Percentiles rank a stretch among this genome's conserved stretches.
Conservation (phyloP, 164 flowering plant species). For the Berberis vulgaris region DNA sequence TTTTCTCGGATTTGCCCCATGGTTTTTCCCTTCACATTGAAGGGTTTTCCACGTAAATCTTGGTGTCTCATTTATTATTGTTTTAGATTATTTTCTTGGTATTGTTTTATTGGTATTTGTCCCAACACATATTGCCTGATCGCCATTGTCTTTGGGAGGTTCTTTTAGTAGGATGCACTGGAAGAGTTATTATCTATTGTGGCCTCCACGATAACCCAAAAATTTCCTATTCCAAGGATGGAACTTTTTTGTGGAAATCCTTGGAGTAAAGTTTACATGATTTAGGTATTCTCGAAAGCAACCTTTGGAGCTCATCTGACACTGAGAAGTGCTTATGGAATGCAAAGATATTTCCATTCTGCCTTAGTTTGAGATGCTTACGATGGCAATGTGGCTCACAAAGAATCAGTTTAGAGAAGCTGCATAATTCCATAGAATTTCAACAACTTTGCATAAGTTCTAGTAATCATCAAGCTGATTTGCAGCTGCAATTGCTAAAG, state of each 20-base stretch:
- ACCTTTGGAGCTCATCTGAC: constrained; percentile 51
- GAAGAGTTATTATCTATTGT: constrained; percentile 70
- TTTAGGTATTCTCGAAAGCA: constrained; percentile 56
- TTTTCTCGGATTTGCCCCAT: too few relatives aligned
- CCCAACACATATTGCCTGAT: constrained; percentile 77
- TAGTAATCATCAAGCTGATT: constrained; percentile 83
- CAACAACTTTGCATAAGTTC: constrained; percentile 65
- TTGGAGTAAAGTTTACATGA: constrained; percentile 69
- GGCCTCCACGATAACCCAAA: constrained; percentile 98
- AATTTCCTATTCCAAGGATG: constrained; percentile 40
- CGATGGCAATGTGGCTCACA: constrained; percentile 62
- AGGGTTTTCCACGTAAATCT: too few relatives aligned
- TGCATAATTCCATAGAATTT: constrained; percentile 86
- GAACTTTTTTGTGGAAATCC: constrained; percentile 94
- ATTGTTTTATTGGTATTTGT: too few relatives aligned
- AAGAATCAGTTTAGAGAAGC: constrained; percentile 82
- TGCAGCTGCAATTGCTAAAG: constrained; percentile 81
- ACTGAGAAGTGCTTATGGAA: constrained; percentile 81
- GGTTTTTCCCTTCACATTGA: too few relatives aligned
- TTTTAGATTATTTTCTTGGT: too few relatives aligned
- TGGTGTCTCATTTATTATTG: too few relatives aligned
- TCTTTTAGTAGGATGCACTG: constrained; percentile 58
- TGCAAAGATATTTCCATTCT: constrained; percentile 78
- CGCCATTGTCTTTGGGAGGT: constrained; percentile 99
- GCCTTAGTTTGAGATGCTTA: constrained; percentile 66